Base-by-base conservation (phyloP, 2,329 filamentous ascomycete genomes). In the Monilinia laxa region DNA sequence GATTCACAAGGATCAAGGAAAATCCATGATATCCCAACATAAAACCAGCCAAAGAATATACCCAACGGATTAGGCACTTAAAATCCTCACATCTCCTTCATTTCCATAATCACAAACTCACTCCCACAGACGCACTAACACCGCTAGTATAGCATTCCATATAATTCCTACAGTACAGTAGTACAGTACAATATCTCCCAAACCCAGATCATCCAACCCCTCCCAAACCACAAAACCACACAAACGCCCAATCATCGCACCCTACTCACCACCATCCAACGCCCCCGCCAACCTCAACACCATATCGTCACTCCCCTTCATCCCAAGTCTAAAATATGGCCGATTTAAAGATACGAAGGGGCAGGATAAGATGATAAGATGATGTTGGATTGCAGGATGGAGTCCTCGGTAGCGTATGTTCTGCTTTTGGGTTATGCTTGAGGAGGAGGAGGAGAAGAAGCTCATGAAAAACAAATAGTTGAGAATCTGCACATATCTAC, bases 101-200 rank as follows among this genome's bases (percentile, higher is more conserved):
- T 5, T 35, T 9, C 7, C 31, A 6, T 5, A 35, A 9, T 35
- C 31, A 60, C 45, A 25, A 28, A 28, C 4, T 28, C 28, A 28
- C 28, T 28, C 28, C 4, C 28, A 2, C 4, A 28, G 28, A 28
- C 28, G 28, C 28, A 4, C 28, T 40, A 60, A n/a, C 20, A 12
- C 57, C 42, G 42, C 42, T 1, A 42, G 28, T 28, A 40, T 60
- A 49, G 16, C 47, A 35, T 49, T 49, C 31, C 42, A 42, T 60
- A 49, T 23, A 60, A 49, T 49, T 60, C 5, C 31, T 35, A 5
- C 42, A 42, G n/a, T n/a, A 28, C 28, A 28, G 3, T 28, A 2
- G n/a, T n/a, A n/a, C n/a, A n/a, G n/a, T 40, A 60, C 57, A 60
- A 16, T 59, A 25, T 16, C 45, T 59, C 25, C n/a, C 11, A 47